A percentile compares a stretch with the other conserved stretches of the same genome.
Conservation (phyloP, 768 basidiomycete genomes). For the Megacollybia marginata region DNA sequence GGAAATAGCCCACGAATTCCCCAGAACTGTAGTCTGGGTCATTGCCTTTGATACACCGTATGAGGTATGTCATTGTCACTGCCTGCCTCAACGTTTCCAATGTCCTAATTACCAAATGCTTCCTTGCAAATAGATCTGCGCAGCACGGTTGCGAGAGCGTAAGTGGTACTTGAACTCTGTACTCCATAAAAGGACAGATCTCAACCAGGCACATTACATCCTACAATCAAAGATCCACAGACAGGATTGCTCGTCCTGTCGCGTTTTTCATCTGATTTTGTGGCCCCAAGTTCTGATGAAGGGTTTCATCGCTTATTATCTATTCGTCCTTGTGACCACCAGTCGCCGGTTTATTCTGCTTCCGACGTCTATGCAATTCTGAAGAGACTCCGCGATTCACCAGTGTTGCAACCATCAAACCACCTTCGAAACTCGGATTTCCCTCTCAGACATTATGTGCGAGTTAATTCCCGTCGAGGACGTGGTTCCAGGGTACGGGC, state of each 20-base stretch:
- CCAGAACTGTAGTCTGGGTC: constrained; percentile 58
- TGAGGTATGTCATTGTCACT: constrained; percentile 39
- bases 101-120: constrained; percentile 4
- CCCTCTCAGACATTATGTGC: too few species aligned
- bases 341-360: constrained; percentile 35
- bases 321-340: constrained; percentile 33
- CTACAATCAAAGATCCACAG: constrained; percentile 61
- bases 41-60: constrained; percentile 75
- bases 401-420: constrained; percentile 8
- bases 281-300: constrained; percentile 48
- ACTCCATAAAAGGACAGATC: background rate
- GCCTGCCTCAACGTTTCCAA: background rate
- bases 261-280: constrained; percentile 57
- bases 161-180: constrained; percentile 18
- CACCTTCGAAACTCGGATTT: too few species aligned
- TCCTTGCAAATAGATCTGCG: constrained; percentile 44
- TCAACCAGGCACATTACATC: constrained; percentile 57
- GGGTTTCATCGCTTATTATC: constrained; percentile 57
- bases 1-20: constrained; percentile 59
- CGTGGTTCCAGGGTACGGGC: too few species aligned
- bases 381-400: constrained; percentile 39
- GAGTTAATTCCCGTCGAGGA: too few species aligned
- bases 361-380: constrained; percentile 47
- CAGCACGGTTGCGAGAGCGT: constrained; percentile 53
- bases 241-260: constrained; percentile 55